Base-by-base conservation (phyloP, 225 moss, liverwort and hornwort species). In the Pseudoscleropodium purum region DNA sequence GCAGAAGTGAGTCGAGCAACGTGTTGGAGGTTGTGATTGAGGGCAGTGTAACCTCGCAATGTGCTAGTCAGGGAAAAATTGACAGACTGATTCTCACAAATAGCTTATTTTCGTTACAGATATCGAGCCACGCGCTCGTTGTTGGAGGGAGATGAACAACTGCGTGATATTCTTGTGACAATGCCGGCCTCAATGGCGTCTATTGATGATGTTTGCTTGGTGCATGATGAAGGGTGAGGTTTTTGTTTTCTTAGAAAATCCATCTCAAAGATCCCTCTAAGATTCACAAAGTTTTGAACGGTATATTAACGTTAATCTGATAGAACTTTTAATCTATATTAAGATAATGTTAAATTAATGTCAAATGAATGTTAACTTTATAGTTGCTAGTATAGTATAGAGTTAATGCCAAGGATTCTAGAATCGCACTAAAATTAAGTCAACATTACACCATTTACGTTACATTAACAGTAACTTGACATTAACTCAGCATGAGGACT, bases 81-180 rank as follows among this genome's bases (percentile, higher is more conserved):
- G 76, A 65, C 54, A 41, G 51, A 51, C 23, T 60, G 39, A 81
- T 88, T 61, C 60, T 73, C 63, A 88, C 66, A 63, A 41, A 37
- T 59, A 81, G 8, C 79, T 85, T 34, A 70, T 80, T 86, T 82
- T 68, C 34, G 56, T 83, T 60, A 33, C 91, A 97, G 96, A 84
- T 96, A 97, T 89, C 94, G 94, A 88, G 96, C 96, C 79, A 97
- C 97, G 65, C 94, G 96, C 83, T 79, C 93, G 90, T 86, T 97
- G 82, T 91, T 97, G 72, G 97, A 97, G 91, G 96, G 93, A 75
- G 97, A 97, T 89, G 91, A 91, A 83, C 94, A 94, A 37, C 90
- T 97, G 87, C 93, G 90, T 65, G 87, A 88, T 84, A 94, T 94
- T 85, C 96, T 97, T 79, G 87, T 75, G 87, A 97, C 94, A 67